Evolutionary conservation across 2,329 filamentous ascomycete genomes (phyloP).

Genomic region (Endothia cerciana): DNA sequence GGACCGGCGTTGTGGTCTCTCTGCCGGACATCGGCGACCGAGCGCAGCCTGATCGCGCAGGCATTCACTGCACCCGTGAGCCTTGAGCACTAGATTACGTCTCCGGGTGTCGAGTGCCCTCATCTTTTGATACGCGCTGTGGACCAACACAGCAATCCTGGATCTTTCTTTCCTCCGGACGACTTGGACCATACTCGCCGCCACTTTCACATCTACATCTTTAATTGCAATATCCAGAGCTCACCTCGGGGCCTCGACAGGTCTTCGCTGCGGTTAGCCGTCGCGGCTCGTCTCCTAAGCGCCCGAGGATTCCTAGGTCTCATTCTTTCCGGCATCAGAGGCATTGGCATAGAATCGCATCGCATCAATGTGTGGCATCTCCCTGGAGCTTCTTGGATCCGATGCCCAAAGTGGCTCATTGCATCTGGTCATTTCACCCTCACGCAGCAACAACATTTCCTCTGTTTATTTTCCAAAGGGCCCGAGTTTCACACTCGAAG

Average conservation of each 20-base stretch:
- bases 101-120: background rate
- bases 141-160: constrained; percentile 19
- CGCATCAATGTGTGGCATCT: constrained; percentile 32
- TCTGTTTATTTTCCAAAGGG: constrained; percentile 16
- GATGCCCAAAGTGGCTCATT: constrained; percentile 27
- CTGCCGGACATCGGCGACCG: background rate
- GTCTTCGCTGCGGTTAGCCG: constrained; percentile 14
- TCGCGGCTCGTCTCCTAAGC: constrained; percentile 21
- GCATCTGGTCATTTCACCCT: constrained; percentile 25
- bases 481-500: constrained; percentile 11
- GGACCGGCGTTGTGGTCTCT: constrained; percentile 2
- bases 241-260: constrained; percentile 22
- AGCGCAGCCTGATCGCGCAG: background rate
- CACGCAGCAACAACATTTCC: constrained; percentile 18
- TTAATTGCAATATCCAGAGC: constrained; percentile 27
- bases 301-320: constrained; percentile 26
- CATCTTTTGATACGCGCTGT: constrained; percentile 9
- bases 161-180: background rate
- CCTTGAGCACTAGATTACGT: background rate
- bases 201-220: constrained; percentile 23
- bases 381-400: constrained; percentile 35
- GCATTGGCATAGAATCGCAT: constrained; percentile 37
- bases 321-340: constrained; percentile 35
- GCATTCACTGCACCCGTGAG: background rate
- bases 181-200: constrained; percentile 18